phyloP scores from a whole-genome alignment of 176 grass and related monocot genomes.

The maize (Zea mays) region DNA sequence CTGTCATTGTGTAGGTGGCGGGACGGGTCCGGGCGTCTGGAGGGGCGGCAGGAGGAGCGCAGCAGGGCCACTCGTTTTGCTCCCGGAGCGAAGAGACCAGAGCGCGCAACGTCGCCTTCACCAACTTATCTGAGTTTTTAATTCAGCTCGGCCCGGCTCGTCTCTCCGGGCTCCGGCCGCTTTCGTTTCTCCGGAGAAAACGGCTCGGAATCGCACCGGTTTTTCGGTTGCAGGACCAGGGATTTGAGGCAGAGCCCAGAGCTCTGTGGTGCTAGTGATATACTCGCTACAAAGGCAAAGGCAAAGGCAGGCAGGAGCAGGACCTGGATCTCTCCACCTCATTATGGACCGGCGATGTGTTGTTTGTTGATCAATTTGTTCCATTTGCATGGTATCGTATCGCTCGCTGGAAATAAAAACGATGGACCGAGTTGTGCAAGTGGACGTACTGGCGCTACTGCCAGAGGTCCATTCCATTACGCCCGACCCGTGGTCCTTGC shows the following conservation, averaged over 20 bases:
- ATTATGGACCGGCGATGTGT: background rate
- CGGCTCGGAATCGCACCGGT: background rate
- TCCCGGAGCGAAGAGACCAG: constrained; percentile 44
- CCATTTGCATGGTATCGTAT: background rate
- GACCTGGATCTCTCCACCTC: background rate
- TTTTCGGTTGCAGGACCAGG: background rate
- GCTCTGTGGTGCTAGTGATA: no score
- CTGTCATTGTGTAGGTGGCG: background rate
- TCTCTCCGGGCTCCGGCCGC: background rate
- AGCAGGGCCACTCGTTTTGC: constrained; percentile 36
- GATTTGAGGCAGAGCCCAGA: background rate
- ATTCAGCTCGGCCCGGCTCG: background rate
- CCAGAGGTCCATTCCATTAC: background rate
- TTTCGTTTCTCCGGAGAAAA: background rate
- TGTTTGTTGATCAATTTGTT: background rate
- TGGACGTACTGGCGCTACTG: background rate
- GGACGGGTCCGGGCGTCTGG: rapidly evolving
- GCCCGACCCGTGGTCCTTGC: background rate
- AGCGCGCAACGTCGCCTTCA: constrained; percentile 56
- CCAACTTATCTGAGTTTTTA: constrained; percentile 44
- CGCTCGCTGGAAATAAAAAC: background rate
- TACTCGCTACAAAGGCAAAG: background rate
- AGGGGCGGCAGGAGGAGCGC: background rate
- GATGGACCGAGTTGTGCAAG: background rate
- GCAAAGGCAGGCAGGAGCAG: background rate